Base-by-base conservation (phyloP, 176 grass and related monocot genomes). In the Ensete ventricosum region DNA sequence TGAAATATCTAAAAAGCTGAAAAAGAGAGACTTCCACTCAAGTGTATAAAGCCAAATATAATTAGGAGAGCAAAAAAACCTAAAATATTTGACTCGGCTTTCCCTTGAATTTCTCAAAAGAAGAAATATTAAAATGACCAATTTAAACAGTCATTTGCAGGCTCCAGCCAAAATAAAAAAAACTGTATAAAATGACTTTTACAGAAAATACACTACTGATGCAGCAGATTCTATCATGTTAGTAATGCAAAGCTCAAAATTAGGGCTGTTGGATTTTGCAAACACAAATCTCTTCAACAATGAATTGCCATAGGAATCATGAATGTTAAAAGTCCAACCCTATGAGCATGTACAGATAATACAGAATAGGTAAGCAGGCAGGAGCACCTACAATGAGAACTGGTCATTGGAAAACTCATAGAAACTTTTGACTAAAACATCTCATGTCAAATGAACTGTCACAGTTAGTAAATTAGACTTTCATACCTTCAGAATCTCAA, bases 401-500 rank as follows among this genome's bases (percentile, higher is more conserved):
- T 67, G 11, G 25, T 43, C 25, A 17, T 67, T 67, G 1, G 27
- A 11, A 7, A 21, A 70, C n/a, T 10, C 43, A 9, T 9, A 70
- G 51, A 70, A 20, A 50, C 19, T 12, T 34, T 9, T 69, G 8
- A 17, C 3, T 50, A 69, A 27, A 27, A 69, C 8, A 9, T 10
- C 1, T 69, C 50, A 5, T 9, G 14, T 21, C 63, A 29, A 65
- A 26, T 7, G 10, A 17, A 14, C n/a, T 17, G 9, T 9, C 49
- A 1, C 17, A 70, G 25, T 50, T 51, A 1, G 1, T 50, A 13
- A 70, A 70, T 50, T n/a, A 9, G 52, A 8, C 11, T 25, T 13
- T 48, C 59, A 54, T 82, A 83, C 81, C 81, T 83, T 83, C 16
- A 83, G 81, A 83, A 83, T 83, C 68, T 83, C 81, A 62, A 83